These are phyloP conservation scores for Apocynum venetum DNA, from an alignment of 257 asterid genomes.

Conservation along the genomic window DNA sequence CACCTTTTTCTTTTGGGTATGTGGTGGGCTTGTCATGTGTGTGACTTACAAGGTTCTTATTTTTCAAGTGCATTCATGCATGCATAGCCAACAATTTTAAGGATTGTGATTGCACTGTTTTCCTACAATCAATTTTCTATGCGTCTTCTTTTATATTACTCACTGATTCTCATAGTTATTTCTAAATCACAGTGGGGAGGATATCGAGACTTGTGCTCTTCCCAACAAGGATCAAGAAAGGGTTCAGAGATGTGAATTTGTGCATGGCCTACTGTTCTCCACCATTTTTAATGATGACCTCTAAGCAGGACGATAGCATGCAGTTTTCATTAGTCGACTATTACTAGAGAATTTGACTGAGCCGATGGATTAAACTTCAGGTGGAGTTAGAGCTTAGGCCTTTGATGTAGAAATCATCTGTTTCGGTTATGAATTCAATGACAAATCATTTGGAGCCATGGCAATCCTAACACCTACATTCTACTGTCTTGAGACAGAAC, in stretches of 20 bases:
- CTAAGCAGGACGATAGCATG: constrained; percentile 13
- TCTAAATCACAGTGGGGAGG: constrained; percentile 14
- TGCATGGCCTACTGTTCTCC: constrained; percentile 29
- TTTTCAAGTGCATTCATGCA: neutral
- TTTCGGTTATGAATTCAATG: neutral
- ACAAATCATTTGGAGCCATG: constrained; percentile 8
- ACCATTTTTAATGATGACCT: constrained; percentile 23
- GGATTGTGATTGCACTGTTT: neutral
- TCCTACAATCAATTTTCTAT: neutral
- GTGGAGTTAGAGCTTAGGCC: neutral
- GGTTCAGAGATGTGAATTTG: constrained; percentile 27
- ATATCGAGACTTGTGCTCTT: constrained; percentile 13
- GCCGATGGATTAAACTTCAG: constrained; percentile 5
- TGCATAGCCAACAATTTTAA: neutral
- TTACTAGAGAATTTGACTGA: neutral
- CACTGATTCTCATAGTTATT: neutral
- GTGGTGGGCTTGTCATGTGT: neutral
- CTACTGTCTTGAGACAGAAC: neutral
- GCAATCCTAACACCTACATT: neutral
- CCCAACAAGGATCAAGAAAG: constrained; percentile 28
- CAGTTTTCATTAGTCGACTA: neutral
- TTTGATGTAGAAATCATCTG: constrained; percentile 8
- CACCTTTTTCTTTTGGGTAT: neutral
- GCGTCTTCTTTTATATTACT: neutral
- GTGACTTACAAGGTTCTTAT: neutral